Evolutionary conservation across 768 basidiomycete species (phyloP), one percentile per base, ranked within the genome.

Genomic region (Lyophyllum shimeji): DNA sequence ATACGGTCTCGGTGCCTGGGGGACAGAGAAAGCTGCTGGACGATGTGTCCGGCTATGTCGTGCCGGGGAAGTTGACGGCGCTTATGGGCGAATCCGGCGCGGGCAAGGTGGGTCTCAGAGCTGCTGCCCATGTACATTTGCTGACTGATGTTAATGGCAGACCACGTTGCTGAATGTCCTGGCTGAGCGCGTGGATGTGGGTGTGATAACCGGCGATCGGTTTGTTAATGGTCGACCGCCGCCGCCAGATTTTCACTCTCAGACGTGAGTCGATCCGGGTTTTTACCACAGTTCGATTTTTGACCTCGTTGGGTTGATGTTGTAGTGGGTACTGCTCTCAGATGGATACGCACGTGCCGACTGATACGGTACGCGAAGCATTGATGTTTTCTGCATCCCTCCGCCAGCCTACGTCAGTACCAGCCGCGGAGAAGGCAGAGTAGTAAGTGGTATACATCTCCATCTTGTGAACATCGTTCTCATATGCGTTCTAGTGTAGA

Each of bases 311-410:
- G 53, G 24, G 1, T 18, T n/a, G 13, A 3, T 23, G 58, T 40
- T 56, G 7, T 25, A 88, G 85, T 46, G 92, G 90, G 0, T 95
- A 93, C 64, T 90, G 87, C 55, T 92, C 95, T 64, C 94, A 96
- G 65, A 82, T 83, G 77, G 91, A 93, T 61, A 87, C 85, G 0
- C 93, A 95, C 70, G 77, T 88, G 18, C 80, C 84, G 23, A 83
- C 85, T 7, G 71, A 83, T 1, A 94, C 90, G 7, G 91, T 95
- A 13, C 82, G 89, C 24, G 90, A 95, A 64, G 90, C 92, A 0
- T 74, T 95, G 8, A 71, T 83, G 39, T 88, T 92, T 71, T 93
- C 91, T 1, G 93, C 92, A 2, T 82, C 80, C 50, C 74, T 94
- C 31, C 86, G 92, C 31, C 93, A 93, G 65, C 90, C 90, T 0